These are phyloP conservation scores for Citrullus amarus DNA, from an alignment of 306 rosid genomes.

Conservation along the genomic window DNA sequence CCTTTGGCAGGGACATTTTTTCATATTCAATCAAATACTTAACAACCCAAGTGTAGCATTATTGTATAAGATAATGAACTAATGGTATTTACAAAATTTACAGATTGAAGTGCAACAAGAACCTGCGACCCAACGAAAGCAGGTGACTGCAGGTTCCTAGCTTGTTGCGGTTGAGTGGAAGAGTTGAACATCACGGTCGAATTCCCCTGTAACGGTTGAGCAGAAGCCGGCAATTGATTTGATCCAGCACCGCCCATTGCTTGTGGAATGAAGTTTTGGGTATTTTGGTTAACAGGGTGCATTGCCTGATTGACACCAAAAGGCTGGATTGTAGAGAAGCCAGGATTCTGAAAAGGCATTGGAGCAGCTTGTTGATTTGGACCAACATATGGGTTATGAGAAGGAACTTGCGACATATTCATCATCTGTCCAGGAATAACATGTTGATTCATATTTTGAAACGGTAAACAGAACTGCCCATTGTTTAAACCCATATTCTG, in stretches of 20 bases:
- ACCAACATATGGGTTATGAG: constrained; percentile 30
- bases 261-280: constrained; percentile 24
- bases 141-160: constrained; percentile 29
- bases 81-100: not conserved
- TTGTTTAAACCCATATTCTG: constrained; percentile 42
- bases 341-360: constrained; percentile 34
- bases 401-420: constrained; percentile 39
- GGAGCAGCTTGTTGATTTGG: constrained; percentile 47
- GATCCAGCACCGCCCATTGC: constrained; percentile 23
- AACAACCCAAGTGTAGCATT: not conserved
- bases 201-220: constrained; percentile 44
- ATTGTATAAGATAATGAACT: constrained; percentile 3
- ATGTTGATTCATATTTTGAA: constrained; percentile 60
- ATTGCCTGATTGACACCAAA: constrained; percentile 36
- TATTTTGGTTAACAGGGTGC: constrained; percentile 34
- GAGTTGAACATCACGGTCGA: constrained; percentile 13
- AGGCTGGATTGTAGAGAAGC: constrained; percentile 23
- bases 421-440: constrained; percentile 34
- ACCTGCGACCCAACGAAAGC: constrained; percentile 45
- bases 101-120: constrained; percentile 2
- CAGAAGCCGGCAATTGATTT: constrained; percentile 17
- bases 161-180: constrained; percentile 19
- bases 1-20: not conserved
- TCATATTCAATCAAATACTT: not conserved
- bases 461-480: constrained; percentile 50